Conservation (phyloP, 2,329 filamentous ascomycete genomes). For the Fusarium chlamydosporum region DNA sequence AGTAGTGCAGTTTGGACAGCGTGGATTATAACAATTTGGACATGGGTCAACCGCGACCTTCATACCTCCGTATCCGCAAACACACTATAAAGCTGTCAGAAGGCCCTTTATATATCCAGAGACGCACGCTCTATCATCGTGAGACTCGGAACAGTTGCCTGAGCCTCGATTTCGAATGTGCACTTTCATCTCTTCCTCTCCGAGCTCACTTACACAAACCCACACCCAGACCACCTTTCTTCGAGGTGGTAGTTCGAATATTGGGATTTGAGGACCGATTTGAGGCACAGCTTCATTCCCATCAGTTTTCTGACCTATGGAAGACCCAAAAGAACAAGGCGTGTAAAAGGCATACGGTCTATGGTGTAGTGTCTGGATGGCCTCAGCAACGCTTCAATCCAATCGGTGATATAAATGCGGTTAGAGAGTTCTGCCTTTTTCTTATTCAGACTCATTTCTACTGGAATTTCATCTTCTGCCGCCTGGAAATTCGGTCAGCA, state of each 20-base stretch:
- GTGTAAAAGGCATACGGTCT: not conserved
- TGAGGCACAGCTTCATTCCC: not conserved
- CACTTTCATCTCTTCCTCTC: not conserved
- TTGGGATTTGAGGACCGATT: not conserved
- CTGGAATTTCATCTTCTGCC: no score
- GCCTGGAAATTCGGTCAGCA: not conserved
- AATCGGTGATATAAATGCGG: not conserved
- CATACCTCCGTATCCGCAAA: slow-evolving; percentile 40
- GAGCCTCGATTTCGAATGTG: not conserved
- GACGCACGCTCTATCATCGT: not conserved
- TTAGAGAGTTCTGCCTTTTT: not conserved
- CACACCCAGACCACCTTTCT: slow-evolving; percentile 24
- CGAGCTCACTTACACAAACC: slow-evolving; percentile 19
- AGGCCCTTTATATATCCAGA: not conserved
- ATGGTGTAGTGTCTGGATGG: not conserved
- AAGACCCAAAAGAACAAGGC: not conserved
- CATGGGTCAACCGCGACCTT: slow-evolving; percentile 40
- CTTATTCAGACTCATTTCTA: no score
- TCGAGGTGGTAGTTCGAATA: slow-evolving; percentile 2
- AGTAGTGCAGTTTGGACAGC: slow-evolving; percentile 40
- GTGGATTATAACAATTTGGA: slow-evolving; percentile 23
- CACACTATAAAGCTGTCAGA: slow-evolving; percentile 31
- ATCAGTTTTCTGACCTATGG: not conserved
- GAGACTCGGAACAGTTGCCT: not conserved
- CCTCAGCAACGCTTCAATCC: not conserved